These are phyloP conservation scores for Pseudozyma pruni DNA, from an alignment of 1,284 basidiomycete species.

Conservation along the genomic window DNA sequence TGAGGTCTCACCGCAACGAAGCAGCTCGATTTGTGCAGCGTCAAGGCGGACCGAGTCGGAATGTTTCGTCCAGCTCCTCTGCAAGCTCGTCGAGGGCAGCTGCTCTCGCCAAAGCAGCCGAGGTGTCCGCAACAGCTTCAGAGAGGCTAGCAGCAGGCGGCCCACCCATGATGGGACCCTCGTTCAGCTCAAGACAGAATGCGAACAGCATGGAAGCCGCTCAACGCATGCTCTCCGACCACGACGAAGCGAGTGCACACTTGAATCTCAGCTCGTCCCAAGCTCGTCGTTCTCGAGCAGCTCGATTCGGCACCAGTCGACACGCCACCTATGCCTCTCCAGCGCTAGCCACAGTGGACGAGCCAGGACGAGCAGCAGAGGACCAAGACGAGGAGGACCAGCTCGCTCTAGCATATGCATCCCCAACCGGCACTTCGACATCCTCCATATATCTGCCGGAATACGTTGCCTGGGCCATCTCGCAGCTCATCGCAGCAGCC, in stretches of 20 bases:
- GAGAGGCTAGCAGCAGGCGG: slow-evolving; percentile 21
- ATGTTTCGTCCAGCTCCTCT: slow-evolving; percentile 17
- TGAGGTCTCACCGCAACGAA: slow-evolving; percentile 1
- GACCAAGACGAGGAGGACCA: slow-evolving; percentile 20
- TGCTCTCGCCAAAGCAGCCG: slow-evolving; percentile 40
- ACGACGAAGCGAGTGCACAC: slow-evolving; percentile 9
- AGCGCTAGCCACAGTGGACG: neutral
- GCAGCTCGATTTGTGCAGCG: slow-evolving; percentile 2
- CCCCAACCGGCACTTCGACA: slow-evolving; percentile 29
- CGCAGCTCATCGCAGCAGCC: slow-evolving; percentile 38
- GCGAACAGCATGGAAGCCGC: slow-evolving; percentile 9
- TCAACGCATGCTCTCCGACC: slow-evolving; percentile 9
- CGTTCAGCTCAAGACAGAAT: slow-evolving; percentile 16
- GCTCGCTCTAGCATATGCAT: slow-evolving; percentile 21
- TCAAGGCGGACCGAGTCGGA: neutral
- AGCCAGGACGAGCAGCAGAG: neutral
- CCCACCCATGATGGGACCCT: slow-evolving; percentile 20
- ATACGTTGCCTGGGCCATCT: slow-evolving; percentile 45
- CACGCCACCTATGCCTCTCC: slow-evolving; percentile 16
- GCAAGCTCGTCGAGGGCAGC: slow-evolving; percentile 33
- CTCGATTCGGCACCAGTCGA: slow-evolving; percentile 37
- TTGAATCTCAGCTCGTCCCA: slow-evolving; percentile 44
- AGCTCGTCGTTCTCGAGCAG: slow-evolving; percentile 39
- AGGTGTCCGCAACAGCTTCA: slow-evolving; percentile 32
- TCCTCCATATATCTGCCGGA: slow-evolving; percentile 41